Percentiles rank a stretch among this genome's conserved stretches.
These are phyloP conservation scores for Mycena olivaceomarginata DNA, from an alignment of 768 basidiomycete genomes.

Conservation along the genomic window DNA sequence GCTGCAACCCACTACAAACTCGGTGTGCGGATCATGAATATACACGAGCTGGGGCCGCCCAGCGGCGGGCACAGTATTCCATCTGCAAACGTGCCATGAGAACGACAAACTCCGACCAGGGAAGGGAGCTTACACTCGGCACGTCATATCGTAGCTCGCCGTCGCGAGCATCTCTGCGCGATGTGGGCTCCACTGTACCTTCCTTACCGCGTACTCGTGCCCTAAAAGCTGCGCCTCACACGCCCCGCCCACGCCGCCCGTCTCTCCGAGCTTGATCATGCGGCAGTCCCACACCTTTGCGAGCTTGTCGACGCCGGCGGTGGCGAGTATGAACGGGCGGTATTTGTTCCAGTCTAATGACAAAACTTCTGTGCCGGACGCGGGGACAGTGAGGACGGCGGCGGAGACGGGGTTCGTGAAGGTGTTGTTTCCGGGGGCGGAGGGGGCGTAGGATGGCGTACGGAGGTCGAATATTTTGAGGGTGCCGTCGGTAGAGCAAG, in stretches of 20 bases:
- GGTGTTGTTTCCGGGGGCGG: constrained; percentile 68
- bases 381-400: constrained; percentile 86
- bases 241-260: constrained; percentile 78
- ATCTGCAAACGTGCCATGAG: constrained; percentile 65
- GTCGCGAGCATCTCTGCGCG: constrained; percentile 79
- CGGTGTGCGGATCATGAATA: constrained; percentile 93
- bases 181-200: constrained; percentile 94
- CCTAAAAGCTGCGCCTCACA: constrained; percentile 85
- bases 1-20: constrained; percentile 93
- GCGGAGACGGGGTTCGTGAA: constrained; percentile 83
- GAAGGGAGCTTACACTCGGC: constrained; percentile 79
- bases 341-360: constrained; percentile 97
- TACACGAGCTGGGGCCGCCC: constrained; percentile 73
- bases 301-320: constrained; percentile 85
- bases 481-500: constrained; percentile 92
- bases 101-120: constrained; percentile 29
- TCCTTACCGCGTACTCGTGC: constrained; percentile 93
- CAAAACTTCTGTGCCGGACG: constrained; percentile 86
- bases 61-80: constrained; percentile 78
- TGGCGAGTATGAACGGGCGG: constrained; percentile 84
- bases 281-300: constrained; percentile 92
- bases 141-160: constrained; percentile 96
- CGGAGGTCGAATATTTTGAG: constrained; percentile 91
- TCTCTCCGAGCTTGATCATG: constrained; percentile 79
- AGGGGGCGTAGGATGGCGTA: constrained; percentile 73